These are phyloP conservation scores for Phytophthora tubulina DNA, from an alignment of 352 stramenopile species.

Conservation along the genomic window DNA sequence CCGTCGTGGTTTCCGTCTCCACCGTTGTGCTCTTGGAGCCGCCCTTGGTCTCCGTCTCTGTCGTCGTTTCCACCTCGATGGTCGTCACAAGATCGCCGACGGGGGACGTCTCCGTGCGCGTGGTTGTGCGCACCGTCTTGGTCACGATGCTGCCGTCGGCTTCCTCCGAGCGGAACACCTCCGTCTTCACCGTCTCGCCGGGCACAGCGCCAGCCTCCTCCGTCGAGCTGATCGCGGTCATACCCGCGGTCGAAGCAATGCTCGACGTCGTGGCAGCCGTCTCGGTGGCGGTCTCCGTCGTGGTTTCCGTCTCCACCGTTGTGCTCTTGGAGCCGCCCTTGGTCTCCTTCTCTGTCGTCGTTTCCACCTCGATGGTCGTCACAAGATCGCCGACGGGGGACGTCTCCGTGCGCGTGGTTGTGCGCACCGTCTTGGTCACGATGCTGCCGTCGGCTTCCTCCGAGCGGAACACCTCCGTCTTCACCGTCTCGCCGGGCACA, in stretches of 20 bases:
- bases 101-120: constrained; percentile 22
- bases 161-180: constrained; percentile 29
- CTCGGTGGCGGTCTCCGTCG: constrained; percentile 29
- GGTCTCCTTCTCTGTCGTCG: constrained; percentile 23
- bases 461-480: constrained; percentile 30
- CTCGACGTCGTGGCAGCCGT: constrained; percentile 18
- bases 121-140: constrained; percentile 34
- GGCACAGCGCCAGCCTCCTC: constrained; percentile 17
- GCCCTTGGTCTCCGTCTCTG: constrained; percentile 25
- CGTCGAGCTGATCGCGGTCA: constrained; percentile 28
- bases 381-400: constrained; percentile 19
- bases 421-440: constrained; percentile 35
- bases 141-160: constrained; percentile 33
- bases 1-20: constrained; percentile 33
- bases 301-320: constrained; percentile 27
- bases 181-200: constrained; percentile 25
- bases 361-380: constrained; percentile 33
- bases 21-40: constrained; percentile 28
- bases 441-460: constrained; percentile 30
- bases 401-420: constrained; percentile 27
- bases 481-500: constrained; percentile 21
- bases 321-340: constrained; percentile 22
- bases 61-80: constrained; percentile 34
- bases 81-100: constrained; percentile 24
- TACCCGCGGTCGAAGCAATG: constrained; percentile 19